Percentiles rank a stretch among this genome's conserved stretches.
Conservation (phyloP, 1,284 basidiomycete genomes). For the Ustilago bromivora region DNA sequence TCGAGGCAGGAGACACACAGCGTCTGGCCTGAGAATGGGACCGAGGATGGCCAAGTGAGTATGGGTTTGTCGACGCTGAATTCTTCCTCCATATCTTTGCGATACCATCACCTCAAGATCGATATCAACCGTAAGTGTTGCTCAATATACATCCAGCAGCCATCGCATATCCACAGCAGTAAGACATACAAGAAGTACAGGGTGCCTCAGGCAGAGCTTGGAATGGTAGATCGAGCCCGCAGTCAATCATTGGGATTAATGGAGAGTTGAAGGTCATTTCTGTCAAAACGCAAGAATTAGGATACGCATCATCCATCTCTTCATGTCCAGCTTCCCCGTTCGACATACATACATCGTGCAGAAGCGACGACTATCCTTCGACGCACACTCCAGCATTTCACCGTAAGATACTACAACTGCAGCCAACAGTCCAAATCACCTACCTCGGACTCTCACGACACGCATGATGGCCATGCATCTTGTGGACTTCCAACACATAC, state of each 20-base stretch:
- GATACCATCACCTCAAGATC: conserved; percentile 55
- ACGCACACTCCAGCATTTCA: not conserved
- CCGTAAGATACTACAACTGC: not conserved
- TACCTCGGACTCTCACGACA: not conserved
- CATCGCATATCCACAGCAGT: conserved; percentile 7
- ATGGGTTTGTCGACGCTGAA: conserved; percentile 16
- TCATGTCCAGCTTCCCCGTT: not conserved
- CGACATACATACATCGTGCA: not conserved
- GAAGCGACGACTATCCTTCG: too few relatives aligned
- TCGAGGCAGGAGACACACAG: too few relatives aligned
- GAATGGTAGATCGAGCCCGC: too few relatives aligned
- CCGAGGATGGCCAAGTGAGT: conserved; percentile 9
- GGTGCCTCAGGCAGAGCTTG: not conserved
- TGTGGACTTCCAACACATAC: not conserved
- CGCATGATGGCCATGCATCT: not conserved
- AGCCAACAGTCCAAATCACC: not conserved
- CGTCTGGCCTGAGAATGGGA: not conserved
- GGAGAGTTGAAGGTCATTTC: too few relatives aligned
- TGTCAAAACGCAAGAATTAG: too few relatives aligned
- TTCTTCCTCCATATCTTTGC: conserved; percentile 28
- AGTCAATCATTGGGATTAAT: too few relatives aligned
- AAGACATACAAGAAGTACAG: conserved; percentile 1
- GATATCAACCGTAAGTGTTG: conserved; percentile 52
- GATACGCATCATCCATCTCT: not conserved
- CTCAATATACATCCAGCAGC: conserved; percentile 9